Conservation (phyloP, 768 basidiomycete species). For the Auricularia heimuer region DNA sequence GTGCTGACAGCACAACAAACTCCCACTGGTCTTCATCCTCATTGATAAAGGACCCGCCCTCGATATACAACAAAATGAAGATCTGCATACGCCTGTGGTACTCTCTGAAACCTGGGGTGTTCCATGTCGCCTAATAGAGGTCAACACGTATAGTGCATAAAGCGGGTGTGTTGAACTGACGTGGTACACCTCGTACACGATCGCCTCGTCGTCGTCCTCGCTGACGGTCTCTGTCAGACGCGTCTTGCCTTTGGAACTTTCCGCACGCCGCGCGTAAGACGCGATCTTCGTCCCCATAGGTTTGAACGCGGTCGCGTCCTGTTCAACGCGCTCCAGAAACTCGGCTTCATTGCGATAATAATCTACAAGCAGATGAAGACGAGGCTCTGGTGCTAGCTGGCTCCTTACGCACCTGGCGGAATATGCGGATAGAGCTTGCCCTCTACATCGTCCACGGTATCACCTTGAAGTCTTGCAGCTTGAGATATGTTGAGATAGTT, state of each 20-base stretch:
- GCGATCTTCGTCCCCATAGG: constrained; percentile 70
- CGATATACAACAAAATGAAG: constrained; percentile 90
- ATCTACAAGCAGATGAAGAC: constrained; percentile 28
- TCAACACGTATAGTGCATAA: constrained; percentile 4
- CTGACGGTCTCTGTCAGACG: constrained; percentile 21
- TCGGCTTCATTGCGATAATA: constrained; percentile 57
- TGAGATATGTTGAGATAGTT: constrained; percentile 66
- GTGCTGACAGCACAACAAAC: constrained; percentile 72
- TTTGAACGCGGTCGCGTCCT: constrained; percentile 67
- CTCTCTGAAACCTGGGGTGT: constrained; percentile 80
- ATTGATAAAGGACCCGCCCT: constrained; percentile 88
- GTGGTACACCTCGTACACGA: constrained; percentile 88
- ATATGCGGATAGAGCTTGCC: constrained; percentile 67
- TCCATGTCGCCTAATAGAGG: constrained; percentile 58
- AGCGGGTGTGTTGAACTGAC: constrained; percentile 34
- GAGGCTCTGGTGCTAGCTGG: background rate
- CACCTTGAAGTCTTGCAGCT: constrained; percentile 47
- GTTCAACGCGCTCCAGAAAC: constrained; percentile 63
- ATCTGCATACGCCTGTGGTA: constrained; percentile 90
- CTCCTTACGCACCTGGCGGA: constrained; percentile 44
- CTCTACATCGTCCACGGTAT: constrained; percentile 82
- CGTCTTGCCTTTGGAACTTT: constrained; percentile 34
- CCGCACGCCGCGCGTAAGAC: constrained; percentile 58
- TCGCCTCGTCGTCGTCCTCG: constrained; percentile 44
- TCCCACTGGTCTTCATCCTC: constrained; percentile 94